Evolutionary conservation across 2,329 filamentous ascomycete genomes (phyloP).

Genomic region (Thielaviopsis populi): DNA sequence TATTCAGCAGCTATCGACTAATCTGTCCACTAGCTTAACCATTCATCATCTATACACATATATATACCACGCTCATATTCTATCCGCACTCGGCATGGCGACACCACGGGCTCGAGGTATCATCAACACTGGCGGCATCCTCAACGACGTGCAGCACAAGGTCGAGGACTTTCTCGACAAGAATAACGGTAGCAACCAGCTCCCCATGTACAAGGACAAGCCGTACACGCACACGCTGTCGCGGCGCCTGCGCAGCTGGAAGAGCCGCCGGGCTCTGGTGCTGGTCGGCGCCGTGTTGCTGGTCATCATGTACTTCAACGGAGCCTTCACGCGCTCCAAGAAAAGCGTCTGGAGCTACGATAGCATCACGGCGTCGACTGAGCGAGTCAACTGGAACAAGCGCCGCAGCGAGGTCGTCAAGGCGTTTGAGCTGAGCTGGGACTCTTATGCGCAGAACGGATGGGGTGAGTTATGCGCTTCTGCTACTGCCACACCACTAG

Average conservation of each 20-base stretch:
- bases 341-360: conserved; percentile 43
- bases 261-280: conserved; percentile 41
- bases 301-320: conserved; percentile 53
- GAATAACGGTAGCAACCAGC: conserved; percentile 30
- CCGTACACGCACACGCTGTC: conserved; percentile 49
- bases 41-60: not conserved
- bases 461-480: conserved; percentile 55
- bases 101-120: conserved; percentile 24
- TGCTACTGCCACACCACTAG: not conserved
- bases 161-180: conserved; percentile 51
- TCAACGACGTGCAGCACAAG: conserved; percentile 43
- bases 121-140: conserved; percentile 22
- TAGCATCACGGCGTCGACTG: conserved; percentile 28
- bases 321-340: conserved; percentile 36
- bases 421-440: conserved; percentile 83
- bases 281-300: conserved; percentile 39
- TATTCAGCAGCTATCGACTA: not conserved
- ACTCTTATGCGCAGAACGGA: conserved; percentile 78
- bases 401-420: conserved; percentile 72
- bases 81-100: not conserved
- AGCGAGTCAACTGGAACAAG: conserved; percentile 54
- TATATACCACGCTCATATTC: not conserved
- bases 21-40: not conserved
- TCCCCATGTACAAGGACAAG: conserved; percentile 99
- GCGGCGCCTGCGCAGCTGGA: conserved; percentile 42